Evolutionary conservation across 139 green algal species (phyloP), one percentile per base, ranked within the genome.

Genomic region (Dunaliella primolecta): DNA sequence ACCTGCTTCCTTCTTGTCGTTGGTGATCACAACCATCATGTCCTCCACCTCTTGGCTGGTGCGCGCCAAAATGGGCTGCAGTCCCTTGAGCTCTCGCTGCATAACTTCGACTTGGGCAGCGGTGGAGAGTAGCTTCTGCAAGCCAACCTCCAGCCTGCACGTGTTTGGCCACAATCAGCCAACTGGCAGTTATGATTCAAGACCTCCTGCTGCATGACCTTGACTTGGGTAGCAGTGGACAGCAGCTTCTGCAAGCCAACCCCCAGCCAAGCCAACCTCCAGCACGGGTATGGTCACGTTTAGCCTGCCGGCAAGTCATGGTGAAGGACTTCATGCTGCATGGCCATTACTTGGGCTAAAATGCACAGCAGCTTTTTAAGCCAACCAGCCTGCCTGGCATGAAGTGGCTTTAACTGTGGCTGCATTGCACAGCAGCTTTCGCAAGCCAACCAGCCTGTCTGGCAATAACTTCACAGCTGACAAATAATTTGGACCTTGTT

Each of bases 321-420:
- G n/a, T n/a, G n/a, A n/a, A n/a, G n/a, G 72, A 97, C 89, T 87
- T 97, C 92, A 37, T 84, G 75, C 90, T 97, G 87, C 94, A 97
- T 96, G 36, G 92, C 86, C 88, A 93, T 89, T n/a, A 96, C 93
- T 85, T 95, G 81, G 46, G 37, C 78, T 0, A 89, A 89, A 31
- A 93, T 95, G 83, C 33, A 87, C 33, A 92, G 83, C 46, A 97
- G 92, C 89, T 97, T 97, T 80, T 94, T n/a, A n/a, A n/a, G n/a
- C n/a, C n/a, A n/a, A n/a, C n/a, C n/a, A n/a, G n/a, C n/a, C n/a
- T n/a, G n/a, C n/a, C n/a, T n/a, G n/a, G n/a, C n/a, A n/a, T n/a
- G n/a, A n/a, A n/a, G n/a, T n/a, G n/a, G n/a, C n/a, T n/a, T n/a
- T n/a, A n/a, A n/a, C n/a, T n/a, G n/a, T n/a, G n/a, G n/a, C n/a